Conservation (phyloP, 129 eudicot genomes). For the Chrysanthemum makinoi region DNA sequence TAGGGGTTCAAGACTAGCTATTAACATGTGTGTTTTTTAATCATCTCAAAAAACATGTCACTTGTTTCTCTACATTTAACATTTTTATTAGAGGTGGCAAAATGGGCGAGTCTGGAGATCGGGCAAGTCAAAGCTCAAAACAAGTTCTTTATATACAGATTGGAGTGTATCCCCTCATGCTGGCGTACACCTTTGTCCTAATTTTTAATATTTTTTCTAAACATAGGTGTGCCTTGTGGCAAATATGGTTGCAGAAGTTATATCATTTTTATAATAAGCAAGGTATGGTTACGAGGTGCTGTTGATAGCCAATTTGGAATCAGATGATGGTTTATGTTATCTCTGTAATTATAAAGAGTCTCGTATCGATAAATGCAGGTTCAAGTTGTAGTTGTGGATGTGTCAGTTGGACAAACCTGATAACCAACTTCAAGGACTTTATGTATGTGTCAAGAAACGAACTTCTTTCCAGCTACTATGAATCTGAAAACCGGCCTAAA, state of each 20-base stretch:
- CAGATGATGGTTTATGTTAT: too few relatives aligned
- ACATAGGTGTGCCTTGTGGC: background rate
- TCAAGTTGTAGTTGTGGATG: too few relatives aligned
- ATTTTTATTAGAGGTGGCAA: background rate
- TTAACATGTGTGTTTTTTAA: background rate
- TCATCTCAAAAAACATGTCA: background rate
- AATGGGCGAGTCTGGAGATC: background rate
- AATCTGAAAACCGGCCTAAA: too few relatives aligned
- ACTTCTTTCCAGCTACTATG: too few relatives aligned
- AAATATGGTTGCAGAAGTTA: background rate
- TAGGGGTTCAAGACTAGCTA: constrained; percentile 1
- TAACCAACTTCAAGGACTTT: too few relatives aligned
- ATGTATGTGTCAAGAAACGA: too few relatives aligned
- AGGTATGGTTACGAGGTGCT: background rate
- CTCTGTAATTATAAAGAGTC: too few relatives aligned
- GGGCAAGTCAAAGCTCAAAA: background rate
- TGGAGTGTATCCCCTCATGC: background rate
- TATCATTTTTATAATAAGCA: background rate
- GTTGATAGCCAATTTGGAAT: too few relatives aligned
- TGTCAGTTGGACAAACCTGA: too few relatives aligned
- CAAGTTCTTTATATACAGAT: background rate
- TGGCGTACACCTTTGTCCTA: background rate
- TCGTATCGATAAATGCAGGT: too few relatives aligned
- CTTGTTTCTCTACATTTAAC: background rate
- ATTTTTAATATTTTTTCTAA: background rate